phyloP scores from a whole-genome alignment of 441 rosid genomes.

The Monsonia emarginata region DNA sequence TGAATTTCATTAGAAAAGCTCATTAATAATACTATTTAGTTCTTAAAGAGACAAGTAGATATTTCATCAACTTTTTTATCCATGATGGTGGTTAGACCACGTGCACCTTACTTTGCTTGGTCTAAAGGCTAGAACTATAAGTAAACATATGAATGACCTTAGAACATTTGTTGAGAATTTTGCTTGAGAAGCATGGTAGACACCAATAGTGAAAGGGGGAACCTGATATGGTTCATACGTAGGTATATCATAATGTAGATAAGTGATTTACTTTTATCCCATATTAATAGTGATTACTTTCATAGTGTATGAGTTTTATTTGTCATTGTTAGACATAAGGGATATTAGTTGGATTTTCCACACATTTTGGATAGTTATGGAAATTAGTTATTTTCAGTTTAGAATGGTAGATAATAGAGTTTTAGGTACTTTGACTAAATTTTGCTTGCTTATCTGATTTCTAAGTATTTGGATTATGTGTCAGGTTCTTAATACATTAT shows the following conservation, averaged over 20 bases:
- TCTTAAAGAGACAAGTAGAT: too few species aligned
- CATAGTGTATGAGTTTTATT: neutral
- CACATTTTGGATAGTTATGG: neutral
- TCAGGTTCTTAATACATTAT: neutral
- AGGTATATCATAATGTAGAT: conserved; percentile 33
- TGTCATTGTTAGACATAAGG: neutral
- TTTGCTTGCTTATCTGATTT: neutral
- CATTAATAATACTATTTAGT: too few species aligned
- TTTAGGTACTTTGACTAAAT: neutral
- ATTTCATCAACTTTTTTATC: too few species aligned
- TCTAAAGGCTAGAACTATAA: too few species aligned
- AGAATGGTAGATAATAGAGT: neutral
- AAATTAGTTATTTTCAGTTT: neutral
- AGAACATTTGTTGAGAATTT: conserved; percentile 84
- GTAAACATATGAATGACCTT: too few species aligned
- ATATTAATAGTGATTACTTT: neutral
- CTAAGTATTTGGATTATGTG: neutral
- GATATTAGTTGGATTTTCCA: neutral
- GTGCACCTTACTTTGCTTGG: too few species aligned
- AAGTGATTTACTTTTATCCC: neutral
- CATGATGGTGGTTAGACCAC: too few species aligned
- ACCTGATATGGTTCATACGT: conserved; percentile 63
- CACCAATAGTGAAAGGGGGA: conserved; percentile 72
- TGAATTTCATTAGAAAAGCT: too few species aligned
- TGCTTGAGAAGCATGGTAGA: conserved; percentile 93